Conservation (phyloP, 306 rosid species). For the Medicago lupulina region DNA sequence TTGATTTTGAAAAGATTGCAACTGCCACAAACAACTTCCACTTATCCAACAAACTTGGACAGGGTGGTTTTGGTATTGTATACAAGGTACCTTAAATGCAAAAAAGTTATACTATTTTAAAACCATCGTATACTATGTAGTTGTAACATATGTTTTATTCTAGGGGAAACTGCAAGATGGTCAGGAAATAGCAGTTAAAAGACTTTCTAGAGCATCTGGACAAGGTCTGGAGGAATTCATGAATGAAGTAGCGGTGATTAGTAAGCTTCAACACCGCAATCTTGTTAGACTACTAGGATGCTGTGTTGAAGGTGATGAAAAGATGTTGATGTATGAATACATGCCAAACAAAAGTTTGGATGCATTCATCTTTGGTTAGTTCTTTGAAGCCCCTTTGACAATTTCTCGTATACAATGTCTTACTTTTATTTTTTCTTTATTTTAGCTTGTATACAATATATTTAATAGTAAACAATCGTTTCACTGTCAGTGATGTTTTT, state of each 20-base stretch:
- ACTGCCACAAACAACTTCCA: conserved; percentile 52
- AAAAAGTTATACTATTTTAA: background rate
- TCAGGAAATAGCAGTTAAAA: conserved; percentile 44
- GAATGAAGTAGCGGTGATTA: conserved; percentile 43
- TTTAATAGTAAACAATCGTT: background rate
- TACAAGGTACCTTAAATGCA: conserved; percentile 35
- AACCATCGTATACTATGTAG: background rate
- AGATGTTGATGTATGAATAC: conserved; percentile 46
- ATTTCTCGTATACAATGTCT: background rate
- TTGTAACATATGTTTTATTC: background rate
- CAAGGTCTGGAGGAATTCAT: conserved; percentile 51
- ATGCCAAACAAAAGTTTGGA: conserved; percentile 48
- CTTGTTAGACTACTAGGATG: conserved; percentile 48
- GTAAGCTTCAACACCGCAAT: conserved; percentile 49
- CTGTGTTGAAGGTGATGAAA: conserved; percentile 44
- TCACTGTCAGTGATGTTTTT: background rate
- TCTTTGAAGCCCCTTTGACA: background rate
- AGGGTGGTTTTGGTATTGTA: conserved; percentile 45
- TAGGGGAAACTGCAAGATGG: conserved; percentile 36
- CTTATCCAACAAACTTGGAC: conserved; percentile 42
- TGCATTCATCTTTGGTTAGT: conserved; percentile 45
- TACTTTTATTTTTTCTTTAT: background rate
- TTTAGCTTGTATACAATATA: background rate
- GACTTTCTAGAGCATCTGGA: conserved; percentile 43
- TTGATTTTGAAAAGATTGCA: conserved; percentile 35